These are phyloP conservation scores for Psidium friedrichsthalianum DNA, from an alignment of 345 rosid species.

Conservation along the genomic window DNA sequence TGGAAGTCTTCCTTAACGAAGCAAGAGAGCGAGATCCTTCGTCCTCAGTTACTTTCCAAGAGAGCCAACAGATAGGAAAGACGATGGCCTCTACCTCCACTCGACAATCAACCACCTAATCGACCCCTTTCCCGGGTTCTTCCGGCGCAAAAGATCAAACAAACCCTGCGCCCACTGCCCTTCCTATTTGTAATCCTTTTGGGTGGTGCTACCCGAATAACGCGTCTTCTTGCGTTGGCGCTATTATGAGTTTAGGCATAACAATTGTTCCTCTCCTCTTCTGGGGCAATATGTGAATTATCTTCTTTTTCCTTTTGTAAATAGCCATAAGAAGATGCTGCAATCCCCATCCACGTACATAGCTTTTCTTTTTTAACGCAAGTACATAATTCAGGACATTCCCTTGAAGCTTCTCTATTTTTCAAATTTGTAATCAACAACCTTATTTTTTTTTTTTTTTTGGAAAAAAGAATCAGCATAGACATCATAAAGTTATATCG, in stretches of 20 bases:
- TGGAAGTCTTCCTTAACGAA: neutral
- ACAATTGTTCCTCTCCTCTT: neutral
- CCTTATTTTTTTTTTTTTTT: too few species aligned
- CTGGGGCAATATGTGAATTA: neutral
- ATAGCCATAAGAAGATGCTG: neutral
- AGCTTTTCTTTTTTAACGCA: neutral
- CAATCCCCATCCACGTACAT: neutral
- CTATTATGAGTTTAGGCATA: neutral
- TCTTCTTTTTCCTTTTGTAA: neutral
- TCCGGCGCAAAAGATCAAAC: neutral
- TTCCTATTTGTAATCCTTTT: neutral
- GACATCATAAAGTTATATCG: neutral
- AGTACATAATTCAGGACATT: neutral
- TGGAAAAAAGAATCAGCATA: neutral
- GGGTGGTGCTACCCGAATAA: neutral
- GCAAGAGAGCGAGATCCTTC: neutral
- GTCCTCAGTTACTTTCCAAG: neutral
- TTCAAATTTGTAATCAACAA: neutral
- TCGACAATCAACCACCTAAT: neutral
- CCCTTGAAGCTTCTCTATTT: neutral
- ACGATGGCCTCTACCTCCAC: neutral
- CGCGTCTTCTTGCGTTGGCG: neutral
- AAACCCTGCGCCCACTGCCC: neutral
- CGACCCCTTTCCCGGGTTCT: neutral
- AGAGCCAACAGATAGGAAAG: neutral